Evolutionary conservation across 176 grass and related monocot species (phyloP), one percentile per base, ranked within the genome.

Genomic region (Puccinellia tenuiflora): DNA sequence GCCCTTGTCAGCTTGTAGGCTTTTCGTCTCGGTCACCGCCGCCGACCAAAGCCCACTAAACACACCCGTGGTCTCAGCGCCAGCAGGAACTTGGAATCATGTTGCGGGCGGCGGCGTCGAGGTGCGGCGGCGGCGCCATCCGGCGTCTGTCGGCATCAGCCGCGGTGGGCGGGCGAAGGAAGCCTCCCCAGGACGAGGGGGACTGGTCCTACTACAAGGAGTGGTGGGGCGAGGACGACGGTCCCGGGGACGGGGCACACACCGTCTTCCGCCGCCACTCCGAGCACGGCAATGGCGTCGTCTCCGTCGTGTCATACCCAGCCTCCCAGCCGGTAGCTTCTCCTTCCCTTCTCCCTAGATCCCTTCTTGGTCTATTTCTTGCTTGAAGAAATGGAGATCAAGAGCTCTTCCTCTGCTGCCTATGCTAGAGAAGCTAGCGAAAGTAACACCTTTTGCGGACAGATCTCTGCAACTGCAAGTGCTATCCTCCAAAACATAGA

Each of bases 241-340:
- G 82, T 5, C 88, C 86, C 71, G 75, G 85, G 24, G 86, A 79
- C 15, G 83, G 69, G 16, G 90, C 70, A 46, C 82, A 93, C 34
- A 93, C 87, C 40, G 85, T 91, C 78, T 98, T 95, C 86, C 64
- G 66, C 39, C 78, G 83, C 70, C 45, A 79, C 78, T 98, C 92
- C 35, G 83, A 75, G 5, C 84, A 84, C 67, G 96, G 92, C 70
- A 98, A 98, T 59, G 96, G 92, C 64, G 75, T 93, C 82, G 90
- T 95, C 68, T 98, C 96, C 24, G 92, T 98, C n/a, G 73, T 81
- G 38, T 61, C 92, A 38, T 94, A 94, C 81, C 95, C 92, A 46
- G 85, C 92, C 9, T 94, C 95, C 39, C 80, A 12, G 30, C 90
- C 95, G 85, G 95, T 94, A 73, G 6, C 2, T 52, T 43, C 65